These are phyloP conservation scores for Glutinoglossum americanum DNA, from an alignment of 495 filamentous ascomycete genomes.

Conservation along the genomic window DNA sequence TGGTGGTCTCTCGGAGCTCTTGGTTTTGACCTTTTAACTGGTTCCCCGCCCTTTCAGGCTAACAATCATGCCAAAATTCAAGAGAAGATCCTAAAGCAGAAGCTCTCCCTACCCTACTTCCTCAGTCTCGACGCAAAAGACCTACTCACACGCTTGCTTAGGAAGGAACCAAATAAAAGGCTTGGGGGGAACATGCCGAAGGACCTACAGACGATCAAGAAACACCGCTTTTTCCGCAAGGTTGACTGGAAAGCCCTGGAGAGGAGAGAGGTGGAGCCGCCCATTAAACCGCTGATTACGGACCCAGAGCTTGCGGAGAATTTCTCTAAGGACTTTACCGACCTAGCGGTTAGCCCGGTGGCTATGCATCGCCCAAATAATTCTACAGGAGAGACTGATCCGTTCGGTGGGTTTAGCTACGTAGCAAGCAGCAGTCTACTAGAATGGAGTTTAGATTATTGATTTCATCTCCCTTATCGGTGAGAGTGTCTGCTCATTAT, in stretches of 20 bases:
- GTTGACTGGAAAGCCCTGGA: conserved; percentile 80
- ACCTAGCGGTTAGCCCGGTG: conserved; percentile 52
- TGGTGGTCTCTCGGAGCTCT: conserved; percentile 96
- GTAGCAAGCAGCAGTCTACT: conserved; percentile 77
- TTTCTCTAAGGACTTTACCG: conserved; percentile 73
- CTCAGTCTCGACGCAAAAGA: conserved; percentile 81
- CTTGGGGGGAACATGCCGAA: conserved; percentile 74
- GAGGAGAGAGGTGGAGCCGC: conserved; percentile 54
- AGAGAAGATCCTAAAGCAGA: conserved; percentile 80
- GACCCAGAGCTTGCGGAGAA: conserved; percentile 92
- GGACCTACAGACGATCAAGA: conserved; percentile 69
- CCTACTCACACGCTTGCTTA: conserved; percentile 64
- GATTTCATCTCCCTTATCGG: not conserved
- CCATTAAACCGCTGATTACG: conserved; percentile 79
- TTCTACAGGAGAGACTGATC: conserved; percentile 31
- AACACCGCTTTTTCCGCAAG: conserved; percentile 87
- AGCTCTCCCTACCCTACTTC: conserved; percentile 70
- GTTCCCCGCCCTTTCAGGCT: conserved; percentile 70
- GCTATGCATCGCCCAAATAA: conserved; percentile 5
- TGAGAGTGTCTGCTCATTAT: no score
- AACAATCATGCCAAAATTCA: conserved; percentile 83
- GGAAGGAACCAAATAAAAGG: conserved; percentile 77
- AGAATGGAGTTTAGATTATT: conserved; percentile 11
- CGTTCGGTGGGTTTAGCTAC: conserved; percentile 90
- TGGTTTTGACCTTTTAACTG: conserved; percentile 79